Evolutionary conservation across 495 filamentous ascomycete genomes (phyloP), one percentile per base, ranked within the genome.

Genomic region (Acidiella bohemica): DNA sequence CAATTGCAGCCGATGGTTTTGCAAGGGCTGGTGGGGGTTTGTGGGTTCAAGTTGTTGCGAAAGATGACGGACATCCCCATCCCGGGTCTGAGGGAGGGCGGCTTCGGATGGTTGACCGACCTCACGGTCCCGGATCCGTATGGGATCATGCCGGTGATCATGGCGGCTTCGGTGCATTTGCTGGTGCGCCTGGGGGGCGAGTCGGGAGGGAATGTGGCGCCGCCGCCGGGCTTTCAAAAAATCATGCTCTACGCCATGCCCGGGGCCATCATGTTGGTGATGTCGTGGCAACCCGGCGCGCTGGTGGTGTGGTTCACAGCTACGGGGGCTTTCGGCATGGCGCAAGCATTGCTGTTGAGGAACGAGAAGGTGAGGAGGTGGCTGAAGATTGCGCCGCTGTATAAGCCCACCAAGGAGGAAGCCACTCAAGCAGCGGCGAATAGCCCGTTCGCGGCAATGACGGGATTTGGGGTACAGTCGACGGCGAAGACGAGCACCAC

Each of bases 21-120:
- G 17, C 80, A 90, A 47, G 53, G 80, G 8, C 73, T 84, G 0
- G 51, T 94, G 20, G 81, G 78, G 26, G 83, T 73, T 52, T 83
- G 87, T 42, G 76, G 78, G 42, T 95, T 84, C 63, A 71, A 82
- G 39, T 61, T 86, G n/a, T 46, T 86, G 41, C 63, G 72, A 20
- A 76, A 64, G 35, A 93, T 93, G 85, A 55, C 76, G 2, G 46
- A 57, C 13, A 55, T 97, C 19, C 88, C 90, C 1, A 82, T 93
- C 5, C 86, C 87, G 0, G 80, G 72, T 1, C 46, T 96, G 40
- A 67, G 79, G 39, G 60, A 59, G 7, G 85, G 80, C 22, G 76
- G 81, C 2, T 42, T 75, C 5, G 58, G 70, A 10, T 96, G 92
- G 92, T 71, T 96, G 47, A 59, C 59, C 4, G 80, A 99, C 53